Evolutionary conservation across 176 grass and related monocot genomes (phyloP).

Genomic region (Avena sativa): DNA sequence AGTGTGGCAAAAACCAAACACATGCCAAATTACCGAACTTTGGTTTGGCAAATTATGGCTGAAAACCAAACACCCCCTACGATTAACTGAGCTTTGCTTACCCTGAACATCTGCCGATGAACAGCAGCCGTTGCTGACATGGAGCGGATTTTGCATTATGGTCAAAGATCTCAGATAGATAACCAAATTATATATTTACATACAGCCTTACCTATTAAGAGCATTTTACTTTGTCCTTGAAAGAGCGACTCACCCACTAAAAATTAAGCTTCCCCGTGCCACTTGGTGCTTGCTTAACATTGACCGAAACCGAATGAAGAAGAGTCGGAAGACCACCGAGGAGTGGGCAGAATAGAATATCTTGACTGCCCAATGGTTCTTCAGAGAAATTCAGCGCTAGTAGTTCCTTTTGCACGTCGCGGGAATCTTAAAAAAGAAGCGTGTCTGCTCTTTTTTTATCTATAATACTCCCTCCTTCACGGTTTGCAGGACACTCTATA

Average conservation of each 20-base stretch:
- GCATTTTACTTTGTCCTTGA: background rate
- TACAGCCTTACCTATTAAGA: background rate
- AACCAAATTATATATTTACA: background rate
- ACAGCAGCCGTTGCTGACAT: background rate
- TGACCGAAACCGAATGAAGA: background rate
- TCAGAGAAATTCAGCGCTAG: background rate
- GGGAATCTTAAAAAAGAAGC: constrained; percentile 10
- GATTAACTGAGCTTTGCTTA: background rate
- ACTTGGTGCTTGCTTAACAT: background rate
- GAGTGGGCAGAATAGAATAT: background rate
- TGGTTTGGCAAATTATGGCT: too few species aligned
- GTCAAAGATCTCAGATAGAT: background rate
- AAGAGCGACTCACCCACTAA: background rate
- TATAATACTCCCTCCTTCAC: too few species aligned
- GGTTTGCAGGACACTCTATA: too few species aligned
- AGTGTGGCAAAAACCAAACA: too few species aligned
- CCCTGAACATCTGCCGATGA: background rate
- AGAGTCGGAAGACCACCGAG: background rate
- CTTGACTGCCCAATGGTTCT: background rate
- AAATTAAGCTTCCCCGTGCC: background rate
- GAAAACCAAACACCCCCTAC: too few species aligned
- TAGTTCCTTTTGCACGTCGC: background rate
- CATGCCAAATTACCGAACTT: too few species aligned
- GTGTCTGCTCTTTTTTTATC: background rate
- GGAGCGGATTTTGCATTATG: background rate